phyloP scores from a whole-genome alignment of 2,329 filamentous ascomycete genomes.

The Diaporthe sp. region DNA sequence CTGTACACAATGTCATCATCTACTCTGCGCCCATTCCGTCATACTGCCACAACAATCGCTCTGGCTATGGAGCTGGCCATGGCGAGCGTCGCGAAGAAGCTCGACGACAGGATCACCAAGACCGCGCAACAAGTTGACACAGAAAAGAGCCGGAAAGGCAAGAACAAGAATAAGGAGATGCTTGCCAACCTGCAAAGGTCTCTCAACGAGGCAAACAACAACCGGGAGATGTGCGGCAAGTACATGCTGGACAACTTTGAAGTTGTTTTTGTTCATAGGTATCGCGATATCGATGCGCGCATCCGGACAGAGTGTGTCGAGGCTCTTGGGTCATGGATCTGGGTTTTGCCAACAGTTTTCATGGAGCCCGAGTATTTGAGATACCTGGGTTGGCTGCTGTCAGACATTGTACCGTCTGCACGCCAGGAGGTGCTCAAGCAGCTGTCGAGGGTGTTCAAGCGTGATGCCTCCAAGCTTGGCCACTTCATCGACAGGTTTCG shows the following conservation, averaged over 20 bases:
- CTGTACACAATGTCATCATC: constrained; percentile 91
- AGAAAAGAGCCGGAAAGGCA: constrained; percentile 75
- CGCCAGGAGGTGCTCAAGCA: constrained; percentile 90
- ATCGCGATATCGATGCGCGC: constrained; percentile 90
- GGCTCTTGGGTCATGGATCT: constrained; percentile 90
- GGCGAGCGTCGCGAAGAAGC: constrained; percentile 59
- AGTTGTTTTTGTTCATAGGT: constrained; percentile 93
- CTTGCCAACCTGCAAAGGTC: constrained; percentile 78
- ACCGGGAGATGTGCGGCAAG: constrained; percentile 75
- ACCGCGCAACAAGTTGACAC: constrained; percentile 82
- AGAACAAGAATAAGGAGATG: constrained; percentile 80
- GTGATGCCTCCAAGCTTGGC: constrained; percentile 83
- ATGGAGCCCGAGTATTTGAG: constrained; percentile 91
- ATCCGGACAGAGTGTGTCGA: constrained; percentile 91
- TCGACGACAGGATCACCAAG: constrained; percentile 72
- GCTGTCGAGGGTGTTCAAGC: constrained; percentile 81
- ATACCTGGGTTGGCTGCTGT: constrained; percentile 95
- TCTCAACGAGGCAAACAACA: constrained; percentile 75
- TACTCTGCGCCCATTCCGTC: constrained; percentile 86
- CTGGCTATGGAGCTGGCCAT: constrained; percentile 83
- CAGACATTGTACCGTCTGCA: constrained; percentile 79
- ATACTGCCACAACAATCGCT: constrained; percentile 89
- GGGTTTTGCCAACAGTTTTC: constrained; percentile 84
- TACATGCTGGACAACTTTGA: constrained; percentile 89
- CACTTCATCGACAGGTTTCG: constrained; percentile 95